These are phyloP conservation scores for Globisporangium rhizosaccharum DNA, from an alignment of 352 stramenopile species.

Conservation along the genomic window DNA sequence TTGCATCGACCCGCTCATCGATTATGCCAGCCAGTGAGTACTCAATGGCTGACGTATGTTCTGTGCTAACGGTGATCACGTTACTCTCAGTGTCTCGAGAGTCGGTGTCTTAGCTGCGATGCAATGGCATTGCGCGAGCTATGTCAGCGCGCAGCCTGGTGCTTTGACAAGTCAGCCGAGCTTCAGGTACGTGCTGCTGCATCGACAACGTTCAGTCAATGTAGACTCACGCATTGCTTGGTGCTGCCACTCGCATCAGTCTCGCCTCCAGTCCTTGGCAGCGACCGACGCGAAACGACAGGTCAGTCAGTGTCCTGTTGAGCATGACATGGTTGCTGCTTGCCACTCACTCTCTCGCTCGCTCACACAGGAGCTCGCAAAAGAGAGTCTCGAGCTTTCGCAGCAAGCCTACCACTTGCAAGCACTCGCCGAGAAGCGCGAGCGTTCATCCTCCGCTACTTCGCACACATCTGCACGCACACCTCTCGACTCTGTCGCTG, in stretches of 20 bases:
- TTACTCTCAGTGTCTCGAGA: conserved; percentile 17
- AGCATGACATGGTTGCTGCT: neutral
- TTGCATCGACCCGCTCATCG: neutral
- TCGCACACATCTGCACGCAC: neutral
- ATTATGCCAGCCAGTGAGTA: neutral
- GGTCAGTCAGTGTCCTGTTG: neutral
- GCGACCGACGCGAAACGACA: conserved; percentile 6
- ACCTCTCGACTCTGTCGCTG: neutral
- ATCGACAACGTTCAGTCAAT: neutral
- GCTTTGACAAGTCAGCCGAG: conserved; percentile 28
- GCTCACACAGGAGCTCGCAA: conserved; percentile 21
- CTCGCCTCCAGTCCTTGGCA: conserved; percentile 6
- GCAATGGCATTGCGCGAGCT: conserved; percentile 23
- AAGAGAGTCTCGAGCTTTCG: conserved; percentile 36
- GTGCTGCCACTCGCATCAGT: conserved; percentile 1
- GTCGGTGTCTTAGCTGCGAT: conserved; percentile 23
- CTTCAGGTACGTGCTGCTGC: conserved; percentile 21
- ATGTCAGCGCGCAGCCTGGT: conserved; percentile 18
- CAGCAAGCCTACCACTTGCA: conserved; percentile 53
- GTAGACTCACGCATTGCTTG: neutral
- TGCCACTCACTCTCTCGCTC: neutral
- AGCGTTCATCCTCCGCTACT: neutral
- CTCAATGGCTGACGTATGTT: neutral
- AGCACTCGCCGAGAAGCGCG: conserved; percentile 24
- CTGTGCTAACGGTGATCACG: neutral